Base-by-base conservation (phyloP, 2,329 filamentous ascomycete species). In the Talaromyces sp. region DNA sequence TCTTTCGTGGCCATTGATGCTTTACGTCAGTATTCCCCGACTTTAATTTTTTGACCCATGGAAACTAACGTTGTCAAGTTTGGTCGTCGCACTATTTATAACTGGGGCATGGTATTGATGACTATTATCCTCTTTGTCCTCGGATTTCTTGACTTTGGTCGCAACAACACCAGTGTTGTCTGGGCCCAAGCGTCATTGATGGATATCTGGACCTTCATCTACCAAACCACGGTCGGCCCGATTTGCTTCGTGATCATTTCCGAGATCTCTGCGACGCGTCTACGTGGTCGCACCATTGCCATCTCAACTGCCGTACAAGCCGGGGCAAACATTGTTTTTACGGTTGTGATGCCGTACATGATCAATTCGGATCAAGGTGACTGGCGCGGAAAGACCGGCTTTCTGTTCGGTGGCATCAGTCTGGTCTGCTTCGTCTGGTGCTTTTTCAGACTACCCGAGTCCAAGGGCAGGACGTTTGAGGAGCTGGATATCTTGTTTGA, bases 401-500 rank as follows among this genome's bases (percentile, higher is more conserved):
- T 70, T 49, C 66, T 73, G 9, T 72, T 72, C 51, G 71, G 69
- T 5, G 65, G 53, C 10, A 63, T 63, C 30, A 63, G 58, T 30
- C 25, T 73, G 3, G 47, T 73, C 13, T 71, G 68, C 36, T 62
- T 72, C 3, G 44, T 72, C 4, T 76, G 73, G 72, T 70, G 70
- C 47, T 77, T 69, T 64, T 77, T 71, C 62, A 66, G 72, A 7
- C 63, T 77, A 13, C 73, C 75, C 5, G 75, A 78, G 59, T 68
- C 72, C 0, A 74, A 70, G 57, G 73, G 70, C 19, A 62, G 75
- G 49, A 74, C 73, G 4, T 76, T 72, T 64, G 71, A 70, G 25
- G 77, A 79, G 65, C 59, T 79, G 15, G 77, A 78, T 61, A 69
- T 77, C 10, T 57, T 80, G 42, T 80, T 80, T 62, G 69, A 75